Evolutionary conservation across 2,329 filamentous ascomycete species (phyloP), one percentile per base, ranked within the genome.

Genomic region (Calonectria honghensis): DNA sequence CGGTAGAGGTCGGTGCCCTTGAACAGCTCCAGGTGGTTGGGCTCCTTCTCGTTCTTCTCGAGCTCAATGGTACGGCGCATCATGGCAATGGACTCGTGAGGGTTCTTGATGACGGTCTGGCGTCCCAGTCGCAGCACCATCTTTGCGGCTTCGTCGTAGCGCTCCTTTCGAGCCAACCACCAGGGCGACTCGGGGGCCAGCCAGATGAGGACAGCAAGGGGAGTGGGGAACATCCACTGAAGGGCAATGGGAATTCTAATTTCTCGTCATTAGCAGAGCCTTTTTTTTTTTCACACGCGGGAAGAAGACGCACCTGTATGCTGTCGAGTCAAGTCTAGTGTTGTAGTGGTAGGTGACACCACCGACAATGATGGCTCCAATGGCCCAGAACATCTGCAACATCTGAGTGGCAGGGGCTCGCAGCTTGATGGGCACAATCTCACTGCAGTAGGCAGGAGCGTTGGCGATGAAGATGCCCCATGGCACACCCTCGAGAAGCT

Each of bases 381-480:
- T 90, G 5, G 90, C 89, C 91, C 91, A 93, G 84, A 90, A 90
- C 91, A 93, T 92, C 81, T 93, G 91, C 81, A 92, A 78, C 85
- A 90, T 92, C 79, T 90, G 89, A 2, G 91, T 92, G 18, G 86
- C 87, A 54, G 90, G 88, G 72, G 88, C 91, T 81, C 91, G 85
- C 54, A 93, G 85, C 77, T 85, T 83, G 48, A 93, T 85, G 0
- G 91, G 91, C 14, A 91, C 90, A 65, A 93, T 91, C 81, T 93
- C 91, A 77, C 85, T 86, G 82, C 89, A 90, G 84, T 92, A 92
- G 3, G 91, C 91, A 1, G 91, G 91, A 13, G 91, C 87, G 81
- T 91, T 91, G 79, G 91, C 90, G 76, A 92, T 91, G 83, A 93
- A 93, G 78, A 92, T 88, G 29, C 91, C 91, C 91, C 91, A 93